Evolutionary conservation across 2,329 filamentous ascomycete genomes (phyloP).

Genomic region (Emmonsiellopsis sp.): DNA sequence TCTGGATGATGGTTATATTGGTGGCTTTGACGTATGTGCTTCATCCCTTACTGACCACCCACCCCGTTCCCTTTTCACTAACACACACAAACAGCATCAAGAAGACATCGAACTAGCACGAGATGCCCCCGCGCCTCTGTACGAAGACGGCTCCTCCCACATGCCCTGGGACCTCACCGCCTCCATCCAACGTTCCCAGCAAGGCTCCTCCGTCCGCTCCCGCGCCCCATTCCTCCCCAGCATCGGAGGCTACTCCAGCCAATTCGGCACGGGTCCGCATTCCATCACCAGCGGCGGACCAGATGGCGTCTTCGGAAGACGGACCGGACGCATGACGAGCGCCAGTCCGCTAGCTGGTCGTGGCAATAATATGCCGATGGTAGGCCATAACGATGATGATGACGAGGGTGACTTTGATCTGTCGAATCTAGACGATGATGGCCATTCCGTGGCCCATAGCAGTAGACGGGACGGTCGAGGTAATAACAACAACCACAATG

Average conservation of each 20-base stretch:
- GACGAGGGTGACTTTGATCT: constrained; percentile 10
- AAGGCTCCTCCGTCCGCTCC: constrained; percentile 28
- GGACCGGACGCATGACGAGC: constrained; percentile 46
- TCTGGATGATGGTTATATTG: constrained; percentile 22
- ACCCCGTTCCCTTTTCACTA: background rate
- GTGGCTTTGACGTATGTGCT: constrained; percentile 28
- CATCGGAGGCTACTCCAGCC: constrained; percentile 25
- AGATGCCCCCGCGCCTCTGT: constrained; percentile 56
- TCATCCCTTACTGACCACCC: background rate
- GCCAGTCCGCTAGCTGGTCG: constrained; percentile 54
- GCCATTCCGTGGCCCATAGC: constrained; percentile 19
- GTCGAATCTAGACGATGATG: constrained; percentile 8
- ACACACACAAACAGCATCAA: constrained; percentile 11
- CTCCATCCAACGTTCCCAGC: constrained; percentile 45
- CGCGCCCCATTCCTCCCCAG: constrained; percentile 26
- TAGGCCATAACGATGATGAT: background rate
- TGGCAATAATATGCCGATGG: constrained; percentile 17
- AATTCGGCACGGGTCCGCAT: constrained; percentile 11
- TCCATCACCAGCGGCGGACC: constrained; percentile 14
- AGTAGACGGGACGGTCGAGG: constrained; percentile 14
- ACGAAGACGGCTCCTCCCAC: constrained; percentile 56
- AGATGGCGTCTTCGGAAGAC: constrained; percentile 17
- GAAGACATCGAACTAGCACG: constrained; percentile 58
- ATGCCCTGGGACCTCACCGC: constrained; percentile 61
- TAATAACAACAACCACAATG: background rate